Evolutionary conservation across 345 rosid genomes (phyloP).

Genomic region (Rhodamnia argentea): DNA sequence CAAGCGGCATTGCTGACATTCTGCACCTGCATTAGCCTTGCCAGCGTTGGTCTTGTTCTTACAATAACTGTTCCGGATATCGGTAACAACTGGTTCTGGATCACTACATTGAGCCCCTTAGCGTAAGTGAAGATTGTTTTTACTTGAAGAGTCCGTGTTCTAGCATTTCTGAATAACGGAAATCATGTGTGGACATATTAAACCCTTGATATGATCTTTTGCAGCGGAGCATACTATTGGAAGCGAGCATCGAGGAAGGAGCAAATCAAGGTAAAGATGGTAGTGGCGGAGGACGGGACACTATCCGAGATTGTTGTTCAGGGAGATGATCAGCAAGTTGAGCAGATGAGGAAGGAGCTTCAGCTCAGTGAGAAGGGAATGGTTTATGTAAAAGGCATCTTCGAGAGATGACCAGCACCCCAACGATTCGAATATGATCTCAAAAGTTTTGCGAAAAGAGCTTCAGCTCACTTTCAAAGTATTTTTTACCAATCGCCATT

Average conservation of each 20-base stretch:
- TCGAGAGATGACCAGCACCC: slow-evolving; percentile 43
- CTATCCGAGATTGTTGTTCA: slow-evolving; percentile 64
- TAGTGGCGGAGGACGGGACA: slow-evolving; percentile 42
- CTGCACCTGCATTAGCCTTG: slow-evolving; percentile 93
- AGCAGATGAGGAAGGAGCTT: slow-evolving; percentile 83
- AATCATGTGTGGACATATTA: not conserved
- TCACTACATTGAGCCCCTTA: slow-evolving; percentile 62
- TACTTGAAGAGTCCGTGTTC: not conserved
- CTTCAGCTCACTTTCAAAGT: too few relatives aligned
- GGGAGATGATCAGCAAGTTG: slow-evolving; percentile 93
- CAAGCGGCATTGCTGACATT: slow-evolving; percentile 91
- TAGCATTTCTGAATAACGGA: not conserved
- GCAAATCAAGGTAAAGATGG: slow-evolving; percentile 81
- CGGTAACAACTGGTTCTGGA: slow-evolving; percentile 94
- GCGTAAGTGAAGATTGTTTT: slow-evolving; percentile 48
- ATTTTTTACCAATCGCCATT: too few relatives aligned
- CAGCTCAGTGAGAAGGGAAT: slow-evolving; percentile 77
- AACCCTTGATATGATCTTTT: not conserved
- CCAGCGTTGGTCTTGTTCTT: slow-evolving; percentile 84
- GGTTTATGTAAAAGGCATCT: slow-evolving; percentile 82
- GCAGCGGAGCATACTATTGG: slow-evolving; percentile 89
- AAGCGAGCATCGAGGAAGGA: slow-evolving; percentile 83
- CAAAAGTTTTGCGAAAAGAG: not conserved
- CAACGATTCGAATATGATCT: not conserved
- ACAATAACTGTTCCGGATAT: slow-evolving; percentile 76